Evolutionary conservation across 108 stramenopile species (phyloP).

Genomic region (Parmales sp.): DNA sequence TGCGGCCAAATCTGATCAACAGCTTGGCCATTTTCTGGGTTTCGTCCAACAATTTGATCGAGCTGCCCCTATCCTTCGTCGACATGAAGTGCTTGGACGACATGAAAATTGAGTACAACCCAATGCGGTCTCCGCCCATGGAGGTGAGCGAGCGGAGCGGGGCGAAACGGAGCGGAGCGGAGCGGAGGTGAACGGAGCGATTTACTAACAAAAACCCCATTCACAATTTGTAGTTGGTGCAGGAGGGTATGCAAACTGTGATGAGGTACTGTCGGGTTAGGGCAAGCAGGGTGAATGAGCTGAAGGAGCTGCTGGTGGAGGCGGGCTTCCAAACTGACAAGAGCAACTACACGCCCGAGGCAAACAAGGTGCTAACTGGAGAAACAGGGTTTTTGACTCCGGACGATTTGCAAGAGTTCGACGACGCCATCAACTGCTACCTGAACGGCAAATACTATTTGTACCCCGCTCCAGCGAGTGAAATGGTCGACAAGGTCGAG

Average conservation of each 20-base stretch:
- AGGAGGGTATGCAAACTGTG: constrained; percentile 14
- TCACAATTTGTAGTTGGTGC: too few relatives aligned
- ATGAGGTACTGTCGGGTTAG: constrained; percentile 17
- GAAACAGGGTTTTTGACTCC: constrained; percentile 29
- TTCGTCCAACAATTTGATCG: constrained; percentile 19
- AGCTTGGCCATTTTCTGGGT: constrained; percentile 12
- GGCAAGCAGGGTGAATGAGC: constrained; percentile 1
- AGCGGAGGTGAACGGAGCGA: too few relatives aligned
- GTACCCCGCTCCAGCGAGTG: constrained; percentile 17
- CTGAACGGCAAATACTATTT: constrained; percentile 20
- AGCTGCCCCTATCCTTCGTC: constrained; percentile 15
- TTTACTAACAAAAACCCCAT: too few relatives aligned
- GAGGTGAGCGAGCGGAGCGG: too few relatives aligned
- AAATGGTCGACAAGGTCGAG: constrained; percentile 13
- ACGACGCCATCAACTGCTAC: constrained; percentile 11
- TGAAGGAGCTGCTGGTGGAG: constrained; percentile 12
- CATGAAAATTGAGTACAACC: constrained; percentile 23
- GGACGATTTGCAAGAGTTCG: constrained; percentile 19
- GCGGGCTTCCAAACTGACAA: constrained; percentile 12
- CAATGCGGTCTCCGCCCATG: constrained; percentile 23
- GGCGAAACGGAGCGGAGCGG: too few relatives aligned
- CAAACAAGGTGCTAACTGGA: constrained; percentile 17
- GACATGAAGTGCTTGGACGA: background rate
- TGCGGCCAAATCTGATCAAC: background rate
- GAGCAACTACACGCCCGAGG: constrained; percentile 8